Evolutionary conservation across 2,329 filamentous ascomycete genomes (phyloP), one percentile per base, ranked within the genome.

Genomic region (Exophiala xenobiotica): DNA sequence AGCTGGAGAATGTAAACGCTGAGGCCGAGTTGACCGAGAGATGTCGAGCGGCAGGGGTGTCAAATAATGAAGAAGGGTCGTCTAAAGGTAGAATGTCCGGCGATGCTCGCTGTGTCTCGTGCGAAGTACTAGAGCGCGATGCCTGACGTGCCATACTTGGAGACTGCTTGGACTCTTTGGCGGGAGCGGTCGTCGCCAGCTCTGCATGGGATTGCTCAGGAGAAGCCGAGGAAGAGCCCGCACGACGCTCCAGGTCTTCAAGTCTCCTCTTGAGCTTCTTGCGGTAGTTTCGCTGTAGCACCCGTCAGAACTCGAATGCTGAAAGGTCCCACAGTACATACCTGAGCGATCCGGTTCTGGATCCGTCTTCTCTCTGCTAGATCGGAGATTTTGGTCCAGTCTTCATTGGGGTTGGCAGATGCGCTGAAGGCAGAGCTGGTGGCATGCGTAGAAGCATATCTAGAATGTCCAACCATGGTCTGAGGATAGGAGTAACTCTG

Each of bases 361-460:
- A 96, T 96, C 68, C 91, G 83, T 65, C 91, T 80, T 67, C 93
- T 85, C 75, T 97, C 92, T 45, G 91, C 92, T 54, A 97, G 85
- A 71, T 97, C 92, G 51, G 92, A 95, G 69, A 97, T 96, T 82
- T 96, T 95, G 68, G 92, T 96, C 92, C 92, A 97, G 76, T 97
- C 92, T 75, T 97, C 92, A 67, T 96, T 91, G 49, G 92, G 88
- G 70, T 95, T 95, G 64, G 91, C 92, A 59, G 90, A 95, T 64
- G 87, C 87, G 74, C 89, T 95, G 78, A 95, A 96, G 63, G 92
- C 92, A 74, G 90, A 96, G 76, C 90, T 96, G 56, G 88, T 95
- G 68, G 85, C 86, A 67, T 90, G 85, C 59, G 75, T 79, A 2
- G 61, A 54, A 20, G 61, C 46, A 52, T 62, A 61, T 53, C 60